Evolutionary conservation across 441 rosid genomes (phyloP), one percentile per base, ranked within the genome.

Genomic region (Gossypium schwendimanii): DNA sequence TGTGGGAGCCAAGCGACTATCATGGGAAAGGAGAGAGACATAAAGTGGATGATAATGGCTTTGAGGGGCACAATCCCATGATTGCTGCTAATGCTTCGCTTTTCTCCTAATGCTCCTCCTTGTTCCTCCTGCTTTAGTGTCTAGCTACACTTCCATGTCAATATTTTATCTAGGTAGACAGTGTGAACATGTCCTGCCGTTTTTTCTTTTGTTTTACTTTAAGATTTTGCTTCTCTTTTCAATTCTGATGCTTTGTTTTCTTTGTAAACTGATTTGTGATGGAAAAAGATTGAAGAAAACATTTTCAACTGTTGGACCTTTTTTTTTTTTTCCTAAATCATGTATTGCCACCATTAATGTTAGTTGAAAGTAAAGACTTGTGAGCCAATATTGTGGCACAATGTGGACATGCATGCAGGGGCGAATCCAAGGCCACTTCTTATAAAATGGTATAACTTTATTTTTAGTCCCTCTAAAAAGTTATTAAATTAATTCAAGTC

Each of bases 71-170:
- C 74, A 83, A 86, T 59, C 89, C 82, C 8, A 74, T 84, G 76
- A 82, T 84, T 41, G 47, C 47, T 41, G 26, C 33, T 57, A 14
- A 57, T 70, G 81, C 86, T 44, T 83, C 89, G 96, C 88, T 89
- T 77, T 80, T 87, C 44, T 86, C 87, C n/a, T 90, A 78, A 79
- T 15, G 41, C 58, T 58, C 11, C 44, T 44, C 39, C 9, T 3
- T n/a, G 33, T 36, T 11, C 9, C 11, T 23, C 2, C 1, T 63
- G 14, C 12, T 57, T 26, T 6, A 10, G 6, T 57, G n/a, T 49
- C 15, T 67, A 47, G n/a, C 31, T 58, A 17, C 58, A 24, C n/a
- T 66, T 47, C 11, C 39, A 47, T 47, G 33, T 66, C 41, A 54
- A 67, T 17, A 47, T 41, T 26, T 41, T 28, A 57, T 23, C 8